phyloP scores from a whole-genome alignment of 2,329 filamentous ascomycete genomes.

The Fusarium albosuccineum region DNA sequence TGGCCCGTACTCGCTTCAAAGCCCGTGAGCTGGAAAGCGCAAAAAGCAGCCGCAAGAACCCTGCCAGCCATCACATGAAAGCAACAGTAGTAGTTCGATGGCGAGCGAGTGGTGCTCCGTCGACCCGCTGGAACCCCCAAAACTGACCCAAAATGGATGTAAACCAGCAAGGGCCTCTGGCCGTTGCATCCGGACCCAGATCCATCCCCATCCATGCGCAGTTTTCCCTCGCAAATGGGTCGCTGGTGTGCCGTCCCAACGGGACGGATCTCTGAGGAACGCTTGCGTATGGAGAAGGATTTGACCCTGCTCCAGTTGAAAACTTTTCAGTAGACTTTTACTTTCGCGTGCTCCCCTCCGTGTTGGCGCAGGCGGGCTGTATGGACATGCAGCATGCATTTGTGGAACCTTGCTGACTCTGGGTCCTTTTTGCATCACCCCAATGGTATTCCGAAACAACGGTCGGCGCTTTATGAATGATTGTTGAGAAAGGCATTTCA shows the following conservation, averaged over 20 bases:
- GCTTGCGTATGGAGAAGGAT: constrained; percentile 5
- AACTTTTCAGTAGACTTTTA: constrained; percentile 34
- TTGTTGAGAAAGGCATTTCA: constrained; percentile 4
- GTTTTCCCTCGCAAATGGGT: constrained; percentile 7
- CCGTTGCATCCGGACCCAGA: constrained; percentile 20
- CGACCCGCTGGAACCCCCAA: constrained; percentile 5
- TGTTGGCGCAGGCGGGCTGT: constrained; percentile 24
- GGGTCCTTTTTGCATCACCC: constrained; percentile 11
- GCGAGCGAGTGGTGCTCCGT: constrained; percentile 2
- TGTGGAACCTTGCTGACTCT: constrained; percentile 31
- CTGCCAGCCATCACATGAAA: constrained; percentile 1
- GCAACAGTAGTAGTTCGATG: neutral
- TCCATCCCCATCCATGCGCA: constrained; percentile 11
- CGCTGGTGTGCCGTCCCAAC: constrained; percentile 14
- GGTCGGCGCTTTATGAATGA: neutral
- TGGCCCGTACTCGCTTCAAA: constrained; percentile 10
- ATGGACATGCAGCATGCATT: constrained; percentile 12
- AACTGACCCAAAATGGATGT: neutral
- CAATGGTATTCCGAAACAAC: constrained; percentile 9
- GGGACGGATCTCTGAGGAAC: constrained; percentile 22
- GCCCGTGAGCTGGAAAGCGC: constrained; percentile 9
- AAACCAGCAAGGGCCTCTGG: constrained; percentile 1
- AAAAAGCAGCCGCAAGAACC: constrained; percentile 7
- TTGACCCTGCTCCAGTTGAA: constrained; percentile 20
- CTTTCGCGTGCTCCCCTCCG: constrained; percentile 26